phyloP scores from a whole-genome alignment of 2,329 filamentous ascomycete genomes.

The Penicillium sp. region DNA sequence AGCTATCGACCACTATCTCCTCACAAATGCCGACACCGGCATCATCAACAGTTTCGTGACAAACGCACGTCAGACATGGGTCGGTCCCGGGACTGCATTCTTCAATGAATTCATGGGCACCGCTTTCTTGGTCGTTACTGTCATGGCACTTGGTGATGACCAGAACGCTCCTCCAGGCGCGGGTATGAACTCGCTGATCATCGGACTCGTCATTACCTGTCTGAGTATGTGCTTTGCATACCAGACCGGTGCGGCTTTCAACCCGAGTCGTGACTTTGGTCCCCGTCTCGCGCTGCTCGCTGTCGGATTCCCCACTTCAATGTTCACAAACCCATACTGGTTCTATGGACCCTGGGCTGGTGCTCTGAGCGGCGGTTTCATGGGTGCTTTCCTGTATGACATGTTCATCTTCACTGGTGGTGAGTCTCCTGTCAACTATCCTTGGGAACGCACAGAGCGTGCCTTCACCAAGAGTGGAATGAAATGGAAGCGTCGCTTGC shows the following conservation, averaged over 20 bases:
- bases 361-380: constrained; percentile 40
- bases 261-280: constrained; percentile 54
- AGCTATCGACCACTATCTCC: constrained; percentile 36
- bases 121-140: constrained; percentile 41
- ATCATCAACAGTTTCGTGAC: constrained; percentile 49
- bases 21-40: constrained; percentile 25
- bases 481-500: constrained; percentile 32
- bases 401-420: constrained; percentile 53
- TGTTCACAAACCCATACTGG: constrained; percentile 49
- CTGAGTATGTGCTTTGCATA: constrained; percentile 43
- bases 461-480: constrained; percentile 47
- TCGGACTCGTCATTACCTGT: constrained; percentile 45
- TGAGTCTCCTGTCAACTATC: constrained; percentile 55
- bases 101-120: constrained; percentile 52
- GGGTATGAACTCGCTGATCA: constrained; percentile 54
- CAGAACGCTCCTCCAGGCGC: constrained; percentile 52
- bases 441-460: constrained; percentile 44
- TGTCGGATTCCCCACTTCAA: constrained; percentile 46
- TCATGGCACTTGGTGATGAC: constrained; percentile 51
- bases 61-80: constrained; percentile 42
- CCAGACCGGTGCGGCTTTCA: constrained; percentile 52
- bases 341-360: constrained; percentile 50
- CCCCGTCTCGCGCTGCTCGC: constrained; percentile 50
- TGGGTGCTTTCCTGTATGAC: constrained; percentile 54
- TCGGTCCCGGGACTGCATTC: constrained; percentile 43